phyloP scores from a whole-genome alignment of 169 alveolate genomes.

The Plasmodium falciparum region DNA sequence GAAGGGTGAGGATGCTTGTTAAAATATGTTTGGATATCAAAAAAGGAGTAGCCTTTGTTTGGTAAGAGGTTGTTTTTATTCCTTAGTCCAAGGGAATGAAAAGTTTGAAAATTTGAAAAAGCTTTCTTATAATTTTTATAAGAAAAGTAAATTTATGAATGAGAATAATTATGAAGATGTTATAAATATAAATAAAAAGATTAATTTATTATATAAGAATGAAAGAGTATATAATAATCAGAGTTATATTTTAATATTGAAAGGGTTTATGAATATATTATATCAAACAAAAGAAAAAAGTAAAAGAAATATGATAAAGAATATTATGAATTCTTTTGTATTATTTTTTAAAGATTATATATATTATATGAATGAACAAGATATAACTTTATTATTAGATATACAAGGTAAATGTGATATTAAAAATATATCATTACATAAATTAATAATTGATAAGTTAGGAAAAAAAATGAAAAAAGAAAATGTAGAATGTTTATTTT shows the following conservation, averaged over 20 bases:
- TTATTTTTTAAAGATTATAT: constrained; percentile 14
- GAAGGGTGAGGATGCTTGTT: too few species aligned
- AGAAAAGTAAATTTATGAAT: background rate
- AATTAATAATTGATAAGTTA: constrained; percentile 15
- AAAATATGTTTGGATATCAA: too few species aligned
- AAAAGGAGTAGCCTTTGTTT: too few species aligned
- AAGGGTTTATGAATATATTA: constrained; percentile 50
- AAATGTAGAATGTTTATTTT: constrained; percentile 19
- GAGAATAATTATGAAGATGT: constrained; percentile 15
- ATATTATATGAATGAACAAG: constrained; percentile 60
- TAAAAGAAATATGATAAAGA: background rate
- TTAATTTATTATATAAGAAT: background rate
- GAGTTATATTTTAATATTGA: constrained; percentile 54
- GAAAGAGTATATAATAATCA: constrained; percentile 43
- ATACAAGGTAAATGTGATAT: constrained; percentile 39
- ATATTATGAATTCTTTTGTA: constrained; percentile 24
- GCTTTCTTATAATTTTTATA: constrained; percentile 49
- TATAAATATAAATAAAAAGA: constrained; percentile 1
- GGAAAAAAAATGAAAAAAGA: constrained; percentile 1
- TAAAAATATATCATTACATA: background rate
- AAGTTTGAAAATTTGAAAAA: background rate
- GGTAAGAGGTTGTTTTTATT: too few species aligned
- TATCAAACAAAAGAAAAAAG: constrained; percentile 11
- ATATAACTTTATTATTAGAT: constrained; percentile 43
- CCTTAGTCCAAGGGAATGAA: too few species aligned